Evolutionary conservation across 1,284 basidiomycete genomes (phyloP), one percentile per base, ranked within the genome.

Genomic region (Caloboletus firmus): DNA sequence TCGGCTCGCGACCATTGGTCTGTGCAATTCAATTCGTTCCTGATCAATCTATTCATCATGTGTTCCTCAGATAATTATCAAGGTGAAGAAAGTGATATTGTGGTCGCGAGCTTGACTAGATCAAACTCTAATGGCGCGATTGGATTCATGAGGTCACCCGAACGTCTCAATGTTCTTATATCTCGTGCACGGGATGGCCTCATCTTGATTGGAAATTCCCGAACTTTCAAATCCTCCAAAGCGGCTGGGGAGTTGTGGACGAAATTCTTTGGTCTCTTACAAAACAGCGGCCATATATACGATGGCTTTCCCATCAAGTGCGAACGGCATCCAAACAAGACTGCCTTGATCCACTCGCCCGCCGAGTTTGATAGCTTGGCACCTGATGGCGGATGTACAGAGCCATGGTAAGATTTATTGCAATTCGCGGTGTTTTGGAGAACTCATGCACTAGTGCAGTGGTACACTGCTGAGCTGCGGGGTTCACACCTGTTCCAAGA

Each of bases 61-160:
- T 12, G 4, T 22, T 51, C 40, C 7, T 17, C 18, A 83, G 82
- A 84, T 58, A 84, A 84, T 54, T 84, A 84, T 54, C 85, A 87
- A 62, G 85, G 85, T 10, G 85, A 87, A 65, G 85, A 87, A 65
- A 82, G 81, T 39, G 77, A 86, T 45, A 82, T 87, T 49, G 81
- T 87, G 22, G 71, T 87, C 37, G 73, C 75, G 8, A 82, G 79
- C 6, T 67, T 87, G n/a, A 84, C 81, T 0, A 68, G 85, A 40
- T 84, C 82, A 59, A 86, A 87, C 55, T 9, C 70, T 0, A 53
- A 67, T 1, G 66, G 76, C 49, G 77, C 83, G 50, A 86, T 87
- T 30, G 85, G 85, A 0, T 87, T 87, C 70, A 85, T 87, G 83
- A 77, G 66, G 34, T 76, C 85, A 2, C 79, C 81, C 0, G 83